Evolutionary conservation across 805 yeast species (phyloP).

Genomic region (Starmerella vaccinii): DNA sequence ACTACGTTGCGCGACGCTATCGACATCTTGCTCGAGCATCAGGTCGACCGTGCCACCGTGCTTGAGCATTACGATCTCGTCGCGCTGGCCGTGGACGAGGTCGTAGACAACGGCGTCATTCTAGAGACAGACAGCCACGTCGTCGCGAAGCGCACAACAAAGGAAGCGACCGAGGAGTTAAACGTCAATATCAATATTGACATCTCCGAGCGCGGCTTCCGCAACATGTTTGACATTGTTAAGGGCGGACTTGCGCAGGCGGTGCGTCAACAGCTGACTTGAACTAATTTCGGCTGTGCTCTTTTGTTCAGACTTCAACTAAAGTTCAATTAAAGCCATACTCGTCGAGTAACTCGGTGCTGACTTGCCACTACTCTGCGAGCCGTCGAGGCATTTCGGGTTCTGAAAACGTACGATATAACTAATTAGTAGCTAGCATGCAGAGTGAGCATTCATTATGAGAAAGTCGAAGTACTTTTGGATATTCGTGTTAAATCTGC

Average conservation of each 20-base stretch:
- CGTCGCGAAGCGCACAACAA: slow-evolving; percentile 84
- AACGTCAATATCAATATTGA: slow-evolving; percentile 33
- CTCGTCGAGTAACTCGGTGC: no score
- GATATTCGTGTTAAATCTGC: no score
- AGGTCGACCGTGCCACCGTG: slow-evolving; percentile 68
- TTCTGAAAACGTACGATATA: no score
- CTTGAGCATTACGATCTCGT: slow-evolving; percentile 79
- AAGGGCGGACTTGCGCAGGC: slow-evolving; percentile 55
- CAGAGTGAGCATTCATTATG: no score
- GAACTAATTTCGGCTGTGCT: not conserved
- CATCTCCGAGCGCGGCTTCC: slow-evolving; percentile 39
- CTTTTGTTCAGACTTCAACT: not conserved
- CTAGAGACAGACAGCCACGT: slow-evolving; percentile 81
- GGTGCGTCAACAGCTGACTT: slow-evolving; percentile 34
- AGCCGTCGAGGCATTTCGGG: no score
- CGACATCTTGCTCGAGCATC: slow-evolving; percentile 55
- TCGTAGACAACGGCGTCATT: slow-evolving; percentile 86
- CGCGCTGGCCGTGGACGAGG: slow-evolving; percentile 78
- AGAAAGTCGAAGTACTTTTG: no score
- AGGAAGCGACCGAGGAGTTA: slow-evolving; percentile 63
- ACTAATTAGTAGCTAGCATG: no score
- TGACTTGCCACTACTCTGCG: no score
- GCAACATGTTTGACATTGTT: slow-evolving; percentile 82
- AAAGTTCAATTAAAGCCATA: no score
- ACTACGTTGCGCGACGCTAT: slow-evolving; percentile 72